phyloP scores from a whole-genome alignment of 208 protist genomes.

The Wallacemonas sp. region DNA sequence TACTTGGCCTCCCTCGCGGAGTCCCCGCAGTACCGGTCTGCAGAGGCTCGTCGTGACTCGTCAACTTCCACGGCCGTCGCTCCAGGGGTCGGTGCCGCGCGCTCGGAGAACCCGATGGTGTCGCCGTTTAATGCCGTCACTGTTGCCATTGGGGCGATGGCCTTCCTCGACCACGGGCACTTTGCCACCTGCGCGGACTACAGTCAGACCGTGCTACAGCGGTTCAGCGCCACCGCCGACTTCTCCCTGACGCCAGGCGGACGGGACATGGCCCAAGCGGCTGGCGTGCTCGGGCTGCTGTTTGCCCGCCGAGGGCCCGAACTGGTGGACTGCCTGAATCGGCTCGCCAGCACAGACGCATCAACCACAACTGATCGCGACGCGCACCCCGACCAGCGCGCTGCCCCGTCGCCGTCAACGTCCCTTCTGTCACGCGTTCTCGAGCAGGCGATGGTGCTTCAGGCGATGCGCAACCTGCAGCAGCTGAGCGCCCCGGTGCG shows the following conservation, averaged over 20 bases:
- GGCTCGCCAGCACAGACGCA: too few species aligned
- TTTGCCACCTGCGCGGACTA: constrained; percentile 36
- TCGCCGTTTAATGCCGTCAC: constrained; percentile 70
- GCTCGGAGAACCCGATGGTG: background rate
- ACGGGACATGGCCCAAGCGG: constrained; percentile 14
- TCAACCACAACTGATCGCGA: too few species aligned
- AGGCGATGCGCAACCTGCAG: constrained; percentile 51
- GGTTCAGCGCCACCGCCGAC: background rate
- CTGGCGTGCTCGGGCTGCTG: background rate
- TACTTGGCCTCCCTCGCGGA: constrained; percentile 25
- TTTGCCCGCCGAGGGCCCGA: background rate
- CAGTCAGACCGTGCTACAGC: constrained; percentile 18
- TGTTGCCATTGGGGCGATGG: constrained; percentile 60
- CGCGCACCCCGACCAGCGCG: too few species aligned
- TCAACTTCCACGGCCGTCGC: background rate
- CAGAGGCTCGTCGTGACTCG: background rate
- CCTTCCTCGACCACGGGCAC: constrained; percentile 61
- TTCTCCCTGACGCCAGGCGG: background rate
- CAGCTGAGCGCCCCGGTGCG: constrained; percentile 66
- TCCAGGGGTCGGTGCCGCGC: too few species aligned
- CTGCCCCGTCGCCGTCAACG: too few species aligned
- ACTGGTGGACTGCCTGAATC: constrained; percentile 4
- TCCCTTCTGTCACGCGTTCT: constrained; percentile 26
- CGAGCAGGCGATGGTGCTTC: constrained; percentile 34
- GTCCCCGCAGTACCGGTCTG: constrained; percentile 16